These are phyloP conservation scores for Moelleriella libera DNA, from an alignment of 2,329 filamentous ascomycete species.

Conservation along the genomic window DNA sequence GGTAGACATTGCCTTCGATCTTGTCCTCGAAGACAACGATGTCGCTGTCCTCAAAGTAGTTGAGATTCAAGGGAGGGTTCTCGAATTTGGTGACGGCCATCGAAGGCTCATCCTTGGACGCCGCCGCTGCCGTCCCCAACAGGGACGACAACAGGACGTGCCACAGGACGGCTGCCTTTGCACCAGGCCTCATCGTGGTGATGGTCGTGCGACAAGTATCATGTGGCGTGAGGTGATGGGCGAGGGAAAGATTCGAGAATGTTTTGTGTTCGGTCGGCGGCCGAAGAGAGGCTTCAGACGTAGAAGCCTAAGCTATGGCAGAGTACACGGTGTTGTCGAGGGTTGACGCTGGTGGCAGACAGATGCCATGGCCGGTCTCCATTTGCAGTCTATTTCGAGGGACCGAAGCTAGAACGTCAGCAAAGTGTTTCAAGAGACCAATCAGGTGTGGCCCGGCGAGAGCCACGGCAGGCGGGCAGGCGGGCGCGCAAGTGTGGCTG, in stretches of 20 bases:
- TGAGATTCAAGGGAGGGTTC: conserved; percentile 51
- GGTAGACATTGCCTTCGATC: conserved; percentile 50
- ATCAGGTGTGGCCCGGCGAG: background rate
- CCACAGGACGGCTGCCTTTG: conserved; percentile 31
- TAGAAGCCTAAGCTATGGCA: background rate
- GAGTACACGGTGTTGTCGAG: background rate
- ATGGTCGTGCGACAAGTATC: background rate
- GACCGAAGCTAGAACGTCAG: background rate
- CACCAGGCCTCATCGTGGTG: conserved; percentile 41
- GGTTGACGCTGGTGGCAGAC: background rate
- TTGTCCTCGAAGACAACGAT: conserved; percentile 62
- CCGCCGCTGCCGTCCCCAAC: conserved; percentile 23
- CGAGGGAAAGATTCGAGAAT: background rate
- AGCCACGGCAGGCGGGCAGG: background rate
- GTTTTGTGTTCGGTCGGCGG: background rate
- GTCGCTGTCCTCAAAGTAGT: conserved; percentile 87
- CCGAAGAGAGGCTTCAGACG: background rate
- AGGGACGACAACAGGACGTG: conserved; percentile 37
- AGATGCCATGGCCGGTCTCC: background rate
- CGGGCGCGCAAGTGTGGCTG: background rate
- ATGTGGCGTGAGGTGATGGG: background rate
- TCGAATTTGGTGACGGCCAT: conserved; percentile 54
- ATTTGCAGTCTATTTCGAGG: background rate
- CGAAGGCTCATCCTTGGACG: conserved; percentile 48
- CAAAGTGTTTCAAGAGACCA: conserved; percentile 3